A percentile compares a stretch with the other conserved stretches of the same genome.
phyloP scores from a whole-genome alignment of 176 grass and related monocot genomes.

The Ensete glaucum region DNA sequence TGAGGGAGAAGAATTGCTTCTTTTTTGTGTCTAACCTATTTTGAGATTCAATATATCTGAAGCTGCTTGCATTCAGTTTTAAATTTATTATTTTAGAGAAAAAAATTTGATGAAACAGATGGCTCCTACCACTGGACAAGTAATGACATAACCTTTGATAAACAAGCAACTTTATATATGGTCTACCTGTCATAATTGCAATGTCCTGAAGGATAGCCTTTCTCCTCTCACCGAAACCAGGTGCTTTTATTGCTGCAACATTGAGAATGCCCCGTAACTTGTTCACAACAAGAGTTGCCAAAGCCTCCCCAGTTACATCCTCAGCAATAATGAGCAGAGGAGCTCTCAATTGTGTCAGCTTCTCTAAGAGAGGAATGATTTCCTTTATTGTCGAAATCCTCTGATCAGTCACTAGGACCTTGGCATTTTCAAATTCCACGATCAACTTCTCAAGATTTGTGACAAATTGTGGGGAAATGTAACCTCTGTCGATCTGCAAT shows the following conservation, averaged over 20 bases:
- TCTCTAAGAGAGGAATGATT: conserved; percentile 15
- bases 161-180: background rate
- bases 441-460: conserved; percentile 10
- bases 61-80: too few species aligned
- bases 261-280: conserved; percentile 9
- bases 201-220: conserved; percentile 12
- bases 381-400: conserved; percentile 1
- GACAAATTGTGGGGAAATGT: conserved; percentile 13
- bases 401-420: conserved; percentile 10
- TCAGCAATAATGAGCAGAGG: conserved; percentile 8
- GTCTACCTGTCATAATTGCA: conserved; percentile 4
- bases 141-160: background rate
- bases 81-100: background rate
- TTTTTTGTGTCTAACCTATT: too few species aligned
- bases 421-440: conserved; percentile 10
- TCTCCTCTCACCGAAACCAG: conserved; percentile 5
- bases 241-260: conserved; percentile 5
- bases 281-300: conserved; percentile 9
- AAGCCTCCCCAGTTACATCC: conserved; percentile 6
- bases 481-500: conserved; percentile 13
- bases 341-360: background rate
- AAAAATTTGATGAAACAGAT: background rate
- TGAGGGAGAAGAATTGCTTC: too few species aligned
- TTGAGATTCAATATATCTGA: too few species aligned
- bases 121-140: background rate